These are phyloP conservation scores for Sisymbrium altissimum DNA, from an alignment of 345 rosid species.

Conservation along the genomic window DNA sequence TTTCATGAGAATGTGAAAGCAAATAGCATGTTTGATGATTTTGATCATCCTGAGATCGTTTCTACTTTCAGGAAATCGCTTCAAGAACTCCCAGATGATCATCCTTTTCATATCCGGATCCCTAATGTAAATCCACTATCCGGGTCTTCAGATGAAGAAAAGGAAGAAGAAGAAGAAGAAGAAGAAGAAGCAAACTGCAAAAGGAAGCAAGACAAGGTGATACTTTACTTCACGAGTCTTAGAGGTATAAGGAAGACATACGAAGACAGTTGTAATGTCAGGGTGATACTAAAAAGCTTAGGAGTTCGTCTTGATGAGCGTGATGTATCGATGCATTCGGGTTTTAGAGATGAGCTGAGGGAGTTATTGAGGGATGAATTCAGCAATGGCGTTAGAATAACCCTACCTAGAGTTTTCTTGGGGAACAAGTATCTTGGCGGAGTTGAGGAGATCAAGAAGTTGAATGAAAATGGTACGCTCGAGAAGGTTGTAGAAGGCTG, in stretches of 20 bases:
- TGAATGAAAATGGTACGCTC: slow-evolving; percentile 77
- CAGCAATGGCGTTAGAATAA: slow-evolving; percentile 34
- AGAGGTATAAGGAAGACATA: slow-evolving; percentile 82
- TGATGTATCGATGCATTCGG: slow-evolving; percentile 85
- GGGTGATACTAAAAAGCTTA: slow-evolving; percentile 50
- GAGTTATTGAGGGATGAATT: slow-evolving; percentile 46
- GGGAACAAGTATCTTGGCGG: slow-evolving; percentile 75
- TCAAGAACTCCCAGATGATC: slow-evolving; percentile 44
- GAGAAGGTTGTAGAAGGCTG: slow-evolving; percentile 55
- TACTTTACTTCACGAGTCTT: slow-evolving; percentile 70
- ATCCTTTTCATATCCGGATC: slow-evolving; percentile 51
- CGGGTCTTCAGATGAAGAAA: slow-evolving; percentile 6
- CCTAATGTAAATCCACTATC: slow-evolving; percentile 15
- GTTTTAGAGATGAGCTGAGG: slow-evolving; percentile 70
- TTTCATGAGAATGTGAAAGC: slow-evolving; percentile 33
- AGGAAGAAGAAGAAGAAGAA: not conserved
- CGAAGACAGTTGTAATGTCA: slow-evolving; percentile 69
- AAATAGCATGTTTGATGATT: slow-evolving; percentile 25
- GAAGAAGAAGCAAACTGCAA: not conserved
- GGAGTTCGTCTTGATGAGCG: slow-evolving; percentile 66
- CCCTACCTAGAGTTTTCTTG: slow-evolving; percentile 67
- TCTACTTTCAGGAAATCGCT: slow-evolving; percentile 57
- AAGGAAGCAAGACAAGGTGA: slow-evolving; percentile 37
- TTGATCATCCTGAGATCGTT: slow-evolving; percentile 61
- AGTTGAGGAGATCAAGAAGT: slow-evolving; percentile 59